phyloP scores from a whole-genome alignment of 1,284 basidiomycete genomes.

The Rhodotorula glutinis region DNA sequence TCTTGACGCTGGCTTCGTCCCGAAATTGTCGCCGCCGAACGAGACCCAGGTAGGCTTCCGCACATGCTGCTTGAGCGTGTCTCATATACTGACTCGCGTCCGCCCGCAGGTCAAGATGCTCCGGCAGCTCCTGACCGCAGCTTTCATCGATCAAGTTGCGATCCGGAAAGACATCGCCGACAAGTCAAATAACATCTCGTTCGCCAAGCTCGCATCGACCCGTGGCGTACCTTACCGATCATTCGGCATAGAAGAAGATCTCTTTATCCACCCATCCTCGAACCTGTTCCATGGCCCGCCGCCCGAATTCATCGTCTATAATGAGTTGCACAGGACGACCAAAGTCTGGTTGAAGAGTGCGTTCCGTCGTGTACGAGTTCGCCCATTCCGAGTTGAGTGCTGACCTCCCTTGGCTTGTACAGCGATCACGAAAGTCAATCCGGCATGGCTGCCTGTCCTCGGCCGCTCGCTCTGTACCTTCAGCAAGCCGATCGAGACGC shows the following conservation, averaged over 20 bases:
- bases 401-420: conserved; percentile 16
- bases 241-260: conserved; percentile 76
- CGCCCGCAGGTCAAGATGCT: conserved; percentile 81
- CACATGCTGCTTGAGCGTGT: no score
- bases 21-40: conserved; percentile 66
- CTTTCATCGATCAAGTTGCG: conserved; percentile 94
- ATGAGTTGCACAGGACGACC: conserved; percentile 72
- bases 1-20: conserved; percentile 59
- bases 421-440: conserved; percentile 82
- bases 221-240: conserved; percentile 82
- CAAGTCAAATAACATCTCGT: conserved; percentile 54
- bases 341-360: conserved; percentile 77
- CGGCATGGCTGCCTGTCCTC: conserved; percentile 79
- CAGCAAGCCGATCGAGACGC: conserved; percentile 39
- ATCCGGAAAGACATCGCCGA: conserved; percentile 77
- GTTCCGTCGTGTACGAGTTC: conserved; percentile 19
- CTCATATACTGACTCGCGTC: conserved; percentile 54
- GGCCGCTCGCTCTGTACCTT: conserved; percentile 81
- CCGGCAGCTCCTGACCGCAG: conserved; percentile 80
- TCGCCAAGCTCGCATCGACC: conserved; percentile 67
- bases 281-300: conserved; percentile 67
- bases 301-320: conserved; percentile 83
- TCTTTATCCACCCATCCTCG: conserved; percentile 89
- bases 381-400: not conserved
- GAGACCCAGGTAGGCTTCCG: conserved; percentile 63